Evolutionary conservation across 768 basidiomycete species (phyloP).

Genomic region (Trametes elegans): DNA sequence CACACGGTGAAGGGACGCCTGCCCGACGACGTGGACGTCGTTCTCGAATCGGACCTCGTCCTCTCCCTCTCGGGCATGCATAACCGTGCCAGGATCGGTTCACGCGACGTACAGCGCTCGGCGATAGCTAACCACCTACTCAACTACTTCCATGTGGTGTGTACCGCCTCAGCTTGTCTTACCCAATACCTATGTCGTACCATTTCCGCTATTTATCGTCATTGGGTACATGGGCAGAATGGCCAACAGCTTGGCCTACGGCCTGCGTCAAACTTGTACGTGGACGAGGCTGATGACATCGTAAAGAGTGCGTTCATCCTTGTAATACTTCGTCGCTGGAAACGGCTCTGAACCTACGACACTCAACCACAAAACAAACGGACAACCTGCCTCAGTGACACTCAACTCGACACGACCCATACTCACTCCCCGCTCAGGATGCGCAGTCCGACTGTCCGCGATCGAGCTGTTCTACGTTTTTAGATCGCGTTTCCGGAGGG

Average conservation of each 20-base stretch:
- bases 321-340: too few species aligned
- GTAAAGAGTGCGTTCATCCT: slow-evolving; percentile 38
- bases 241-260: slow-evolving; percentile 54
- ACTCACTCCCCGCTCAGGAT: slow-evolving; percentile 26
- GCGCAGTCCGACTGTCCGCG: slow-evolving; percentile 32
- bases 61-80: slow-evolving; percentile 54
- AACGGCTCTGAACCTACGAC: too few species aligned
- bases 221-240: slow-evolving; percentile 45
- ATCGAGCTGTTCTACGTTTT: slow-evolving; percentile 44
- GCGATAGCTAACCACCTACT: slow-evolving; percentile 49
- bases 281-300: slow-evolving; percentile 43
- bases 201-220: background rate
- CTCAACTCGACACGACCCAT: slow-evolving; percentile 39
- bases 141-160: slow-evolving; percentile 50
- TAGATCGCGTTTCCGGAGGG: slow-evolving; percentile 19
- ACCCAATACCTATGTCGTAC: slow-evolving; percentile 3
- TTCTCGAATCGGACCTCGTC: slow-evolving; percentile 47
- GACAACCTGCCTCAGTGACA: slow-evolving; percentile 33
- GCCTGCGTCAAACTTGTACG: slow-evolving; percentile 50
- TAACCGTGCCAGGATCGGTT: slow-evolving; percentile 41
- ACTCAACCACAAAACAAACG: background rate
- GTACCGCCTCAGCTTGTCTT: slow-evolving; percentile 9
- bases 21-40: slow-evolving; percentile 44
- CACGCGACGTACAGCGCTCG: slow-evolving; percentile 45
- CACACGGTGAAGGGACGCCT: slow-evolving; percentile 34